Evolutionary conservation across 2,329 filamentous ascomycete species (phyloP).

Genomic region (Exserohilum turcica): DNA sequence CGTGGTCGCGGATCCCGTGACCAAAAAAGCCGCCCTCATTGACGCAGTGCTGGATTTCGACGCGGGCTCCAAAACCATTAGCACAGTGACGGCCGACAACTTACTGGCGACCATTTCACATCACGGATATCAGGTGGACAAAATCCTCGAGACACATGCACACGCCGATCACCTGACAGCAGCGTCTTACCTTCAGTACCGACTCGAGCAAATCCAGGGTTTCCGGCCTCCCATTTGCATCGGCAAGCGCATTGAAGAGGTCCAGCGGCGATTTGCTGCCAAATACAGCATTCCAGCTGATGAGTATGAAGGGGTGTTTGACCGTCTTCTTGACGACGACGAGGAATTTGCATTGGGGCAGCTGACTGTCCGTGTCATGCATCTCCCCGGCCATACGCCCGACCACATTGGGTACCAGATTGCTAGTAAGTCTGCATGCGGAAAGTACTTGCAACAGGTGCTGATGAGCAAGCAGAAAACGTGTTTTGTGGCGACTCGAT

Average conservation of each 20-base stretch:
- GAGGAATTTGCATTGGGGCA: slow-evolving; percentile 59
- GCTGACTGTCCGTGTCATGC: slow-evolving; percentile 54
- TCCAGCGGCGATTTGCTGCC: slow-evolving; percentile 58
- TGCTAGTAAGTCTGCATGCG: slow-evolving; percentile 37
- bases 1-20: slow-evolving; percentile 60
- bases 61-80: slow-evolving; percentile 50
- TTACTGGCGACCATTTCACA: slow-evolving; percentile 54
- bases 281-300: slow-evolving; percentile 54
- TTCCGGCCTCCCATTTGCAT: slow-evolving; percentile 57
- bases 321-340: slow-evolving; percentile 59
- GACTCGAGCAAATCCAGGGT: slow-evolving; percentile 43
- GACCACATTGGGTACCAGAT: slow-evolving; percentile 66
- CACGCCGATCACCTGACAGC: slow-evolving; percentile 67
- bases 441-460: neutral
- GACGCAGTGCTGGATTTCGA: slow-evolving; percentile 67
- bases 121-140: slow-evolving; percentile 55
- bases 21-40: slow-evolving; percentile 60
- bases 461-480: slow-evolving; percentile 28
- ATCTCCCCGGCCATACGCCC: slow-evolving; percentile 66
- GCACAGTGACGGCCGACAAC: slow-evolving; percentile 59
- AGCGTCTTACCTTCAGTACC: slow-evolving; percentile 61
- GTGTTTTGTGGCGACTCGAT: slow-evolving; percentile 46
- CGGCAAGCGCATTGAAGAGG: slow-evolving; percentile 58
- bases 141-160: slow-evolving; percentile 66
- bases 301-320: slow-evolving; percentile 58